A percentile compares a stretch with the other conserved stretches of the same genome.
Evolutionary conservation across 1,284 basidiomycete genomes (phyloP).

Genomic region (Takashimella tepidaria): DNA sequence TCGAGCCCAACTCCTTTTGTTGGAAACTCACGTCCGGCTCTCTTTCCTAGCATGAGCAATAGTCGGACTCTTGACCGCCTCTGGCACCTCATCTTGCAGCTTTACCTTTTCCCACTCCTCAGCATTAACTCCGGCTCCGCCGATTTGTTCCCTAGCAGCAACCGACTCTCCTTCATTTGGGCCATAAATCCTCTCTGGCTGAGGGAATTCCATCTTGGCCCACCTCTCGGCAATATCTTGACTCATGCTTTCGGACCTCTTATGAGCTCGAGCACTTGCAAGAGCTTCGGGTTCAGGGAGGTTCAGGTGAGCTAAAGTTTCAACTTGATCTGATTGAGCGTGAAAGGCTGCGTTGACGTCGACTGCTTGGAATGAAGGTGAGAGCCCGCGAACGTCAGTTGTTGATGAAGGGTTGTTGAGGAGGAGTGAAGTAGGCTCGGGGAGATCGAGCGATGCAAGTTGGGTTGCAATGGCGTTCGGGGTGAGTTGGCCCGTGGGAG

Average conservation of each 20-base stretch:
- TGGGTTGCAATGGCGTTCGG: conserved; percentile 44
- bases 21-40: conserved; percentile 33
- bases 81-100: conserved; percentile 44
- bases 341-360: conserved; percentile 11
- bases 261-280: conserved; percentile 25
- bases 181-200: conserved; percentile 48
- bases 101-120: conserved; percentile 47
- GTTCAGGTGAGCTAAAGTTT: conserved; percentile 23
- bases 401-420: conserved; percentile 16
- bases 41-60: conserved; percentile 38
- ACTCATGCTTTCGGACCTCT: conserved; percentile 42
- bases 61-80: conserved; percentile 43
- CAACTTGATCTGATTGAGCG: conserved; percentile 7
- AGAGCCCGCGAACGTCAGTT: neutral
- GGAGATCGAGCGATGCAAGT: conserved; percentile 44
- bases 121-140: conserved; percentile 34
- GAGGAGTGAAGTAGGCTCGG: conserved; percentile 38
- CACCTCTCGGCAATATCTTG: conserved; percentile 42
- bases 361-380: neutral
- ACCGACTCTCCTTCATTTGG: conserved; percentile 32
- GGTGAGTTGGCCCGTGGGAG: conserved; percentile 30
- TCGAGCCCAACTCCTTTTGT: too few species aligned
- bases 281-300: conserved; percentile 48
- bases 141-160: conserved; percentile 12
- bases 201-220: conserved; percentile 45